Evolutionary conservation across 139 green algal species (phyloP), one percentile per base, ranked within the genome.

Genomic region (Chlorella vulgaris): DNA sequence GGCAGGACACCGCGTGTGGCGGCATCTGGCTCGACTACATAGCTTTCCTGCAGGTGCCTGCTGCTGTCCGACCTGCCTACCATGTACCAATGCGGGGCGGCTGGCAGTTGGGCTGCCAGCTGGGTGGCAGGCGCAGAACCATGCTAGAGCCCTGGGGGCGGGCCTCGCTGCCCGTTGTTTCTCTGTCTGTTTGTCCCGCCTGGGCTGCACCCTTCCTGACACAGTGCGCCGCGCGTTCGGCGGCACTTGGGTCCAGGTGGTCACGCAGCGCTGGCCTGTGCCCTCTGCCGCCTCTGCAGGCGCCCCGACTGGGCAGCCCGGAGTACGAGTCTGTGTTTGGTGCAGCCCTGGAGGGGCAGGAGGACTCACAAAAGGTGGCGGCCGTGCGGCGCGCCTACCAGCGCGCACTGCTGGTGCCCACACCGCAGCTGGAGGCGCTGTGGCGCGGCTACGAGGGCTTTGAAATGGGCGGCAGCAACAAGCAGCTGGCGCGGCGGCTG

Each of bases 401-500:
- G 82, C 85, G 89, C 2, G 96, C 95, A 0, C 76, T 98, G 21
- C 78, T 87, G 21, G 91, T 97, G 58, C 95, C 96, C 3, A 92
- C 86, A 13, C 55, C 86, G 40, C 82, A 84, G 26, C 78, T 97
- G 73, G 96, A 98, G 40, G 73, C 79, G 24, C 82, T 98, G 68
- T 99, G 96, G 95, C 81, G 87, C 0, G 85, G 89, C 19, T 99
- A 98, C 74, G 95, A 98, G 88, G 76, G 75, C 0, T 97, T 97
- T 83, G 96, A 99, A 84, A 91, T 87, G 51, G 71, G 43, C 10
- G 82, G 88, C 26, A 78, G 53, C 68, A 90, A 89, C 82, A 89
- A 90, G 70, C 76, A 87, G 63, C 86, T 98, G 38, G 84, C 82
- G 31, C 76, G 77, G 8, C 84, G 90, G 38, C 83, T 94, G 60